Conservation (phyloP, 228 moss, liverwort and hornwort genomes). For the Sphagnum fallax region DNA sequence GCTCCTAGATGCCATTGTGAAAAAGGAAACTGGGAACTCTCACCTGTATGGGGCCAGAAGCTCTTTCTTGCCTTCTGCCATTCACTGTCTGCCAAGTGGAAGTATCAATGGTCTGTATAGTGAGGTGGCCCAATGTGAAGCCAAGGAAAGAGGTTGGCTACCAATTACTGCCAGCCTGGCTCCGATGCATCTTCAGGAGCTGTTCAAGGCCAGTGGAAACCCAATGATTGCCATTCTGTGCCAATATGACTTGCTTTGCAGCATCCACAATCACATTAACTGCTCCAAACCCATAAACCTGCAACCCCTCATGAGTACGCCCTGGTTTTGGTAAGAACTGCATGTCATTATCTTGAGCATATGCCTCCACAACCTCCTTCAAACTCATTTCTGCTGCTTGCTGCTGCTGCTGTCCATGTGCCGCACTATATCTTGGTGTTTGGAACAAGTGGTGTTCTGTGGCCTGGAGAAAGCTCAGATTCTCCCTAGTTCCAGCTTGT, state of each 20-base stretch:
- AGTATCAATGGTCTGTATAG: too few species aligned
- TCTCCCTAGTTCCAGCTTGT: conserved; percentile 60
- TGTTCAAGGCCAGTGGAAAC: conserved; percentile 52
- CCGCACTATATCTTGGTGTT: conserved; percentile 29
- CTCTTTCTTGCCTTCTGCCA: too few species aligned
- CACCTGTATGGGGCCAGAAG: too few species aligned
- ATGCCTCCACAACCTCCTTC: conserved; percentile 72
- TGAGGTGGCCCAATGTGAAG: too few species aligned
- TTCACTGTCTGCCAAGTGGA: too few species aligned
- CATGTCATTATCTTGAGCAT: conserved; percentile 74
- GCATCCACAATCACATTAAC: conserved; percentile 70
- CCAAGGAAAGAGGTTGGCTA: conserved; percentile 10
- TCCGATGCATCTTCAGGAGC: conserved; percentile 84
- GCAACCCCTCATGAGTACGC: conserved; percentile 68
- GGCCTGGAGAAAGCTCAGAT: conserved; percentile 58
- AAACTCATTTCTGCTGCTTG: conserved; percentile 54
- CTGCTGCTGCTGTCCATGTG: conserved; percentile 52
- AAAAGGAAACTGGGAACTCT: too few species aligned
- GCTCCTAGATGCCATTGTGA: too few species aligned
- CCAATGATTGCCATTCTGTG: conserved; percentile 74
- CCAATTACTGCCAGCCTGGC: conserved; percentile 82
- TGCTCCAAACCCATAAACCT: conserved; percentile 82
- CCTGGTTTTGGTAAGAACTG: conserved; percentile 80
- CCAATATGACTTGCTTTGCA: conserved; percentile 58
- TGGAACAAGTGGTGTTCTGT: conserved; percentile 66